These are phyloP conservation scores for Hypoxylon sp. DNA, from an alignment of 2,329 filamentous ascomycete genomes.

Conservation along the genomic window DNA sequence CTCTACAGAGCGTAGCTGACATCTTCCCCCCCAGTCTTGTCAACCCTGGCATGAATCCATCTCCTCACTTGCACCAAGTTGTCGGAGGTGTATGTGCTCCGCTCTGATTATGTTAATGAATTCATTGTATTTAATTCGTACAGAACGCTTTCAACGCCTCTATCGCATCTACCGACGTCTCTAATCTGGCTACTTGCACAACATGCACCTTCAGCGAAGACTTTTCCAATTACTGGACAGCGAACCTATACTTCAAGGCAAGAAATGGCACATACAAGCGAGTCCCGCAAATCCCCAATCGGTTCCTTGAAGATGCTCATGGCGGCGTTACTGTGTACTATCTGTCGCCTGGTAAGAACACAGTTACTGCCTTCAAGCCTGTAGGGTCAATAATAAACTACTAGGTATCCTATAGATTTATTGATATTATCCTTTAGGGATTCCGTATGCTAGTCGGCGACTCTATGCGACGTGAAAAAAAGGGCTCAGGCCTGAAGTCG, in stretches of 20 bases:
- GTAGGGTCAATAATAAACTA: conserved; percentile 64
- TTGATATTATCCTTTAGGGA: conserved; percentile 61
- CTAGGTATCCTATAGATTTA: conserved; percentile 46
- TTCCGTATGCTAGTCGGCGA: conserved; percentile 61
- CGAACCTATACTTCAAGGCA: conserved; percentile 48
- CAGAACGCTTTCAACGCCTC: conserved; percentile 48
- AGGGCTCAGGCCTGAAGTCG: conserved; percentile 48
- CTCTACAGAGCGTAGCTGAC: conserved; percentile 13
- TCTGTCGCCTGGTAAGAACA: conserved; percentile 53
- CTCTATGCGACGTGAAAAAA: conserved; percentile 51
- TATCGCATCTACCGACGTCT: conserved; percentile 51
- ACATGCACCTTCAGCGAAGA: conserved; percentile 55
- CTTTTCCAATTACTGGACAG: conserved; percentile 51
- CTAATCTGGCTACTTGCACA: conserved; percentile 57
- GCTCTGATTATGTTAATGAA: neutral
- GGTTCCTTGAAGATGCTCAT: conserved; percentile 39
- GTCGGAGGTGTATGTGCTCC: conserved; percentile 42
- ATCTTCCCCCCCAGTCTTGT: conserved; percentile 32
- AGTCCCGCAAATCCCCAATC: conserved; percentile 56
- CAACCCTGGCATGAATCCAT: conserved; percentile 42
- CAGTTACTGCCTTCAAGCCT: conserved; percentile 58
- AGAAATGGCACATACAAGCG: conserved; percentile 49
- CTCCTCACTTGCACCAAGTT: conserved; percentile 43
- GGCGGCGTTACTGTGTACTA: conserved; percentile 60
- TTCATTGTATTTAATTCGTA: conserved; percentile 3